phyloP scores from a whole-genome alignment of 2,329 filamentous ascomycete species.

The Alternaria solani region DNA sequence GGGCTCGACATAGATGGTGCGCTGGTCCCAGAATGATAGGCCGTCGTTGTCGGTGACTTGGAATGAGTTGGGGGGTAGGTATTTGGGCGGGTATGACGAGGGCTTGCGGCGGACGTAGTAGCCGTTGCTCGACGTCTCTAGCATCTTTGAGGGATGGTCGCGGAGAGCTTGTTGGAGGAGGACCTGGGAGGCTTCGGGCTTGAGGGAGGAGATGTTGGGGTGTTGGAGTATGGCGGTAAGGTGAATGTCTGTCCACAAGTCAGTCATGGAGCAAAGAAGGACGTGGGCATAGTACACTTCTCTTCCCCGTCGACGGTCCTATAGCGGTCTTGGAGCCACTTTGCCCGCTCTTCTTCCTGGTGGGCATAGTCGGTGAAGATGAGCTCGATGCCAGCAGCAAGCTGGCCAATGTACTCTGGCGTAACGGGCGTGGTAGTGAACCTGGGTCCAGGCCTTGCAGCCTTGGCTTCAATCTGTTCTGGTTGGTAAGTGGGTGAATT shows the following conservation, averaged over 20 bases:
- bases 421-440: slow-evolving; percentile 31
- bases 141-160: slow-evolving; percentile 21
- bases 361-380: slow-evolving; percentile 50
- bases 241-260: slow-evolving; percentile 37
- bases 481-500: slow-evolving; percentile 24
- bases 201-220: slow-evolving; percentile 39
- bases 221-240: slow-evolving; percentile 44
- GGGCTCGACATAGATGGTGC: slow-evolving; percentile 50
- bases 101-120: slow-evolving; percentile 44
- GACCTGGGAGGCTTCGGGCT: slow-evolving; percentile 41
- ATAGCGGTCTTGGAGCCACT: slow-evolving; percentile 39
- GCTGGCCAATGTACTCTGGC: slow-evolving; percentile 39
- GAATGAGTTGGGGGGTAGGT: slow-evolving; percentile 39
- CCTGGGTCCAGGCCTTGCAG: slow-evolving; percentile 24
- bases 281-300: slow-evolving; percentile 26
- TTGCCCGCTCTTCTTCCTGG: slow-evolving; percentile 33
- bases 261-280: neutral
- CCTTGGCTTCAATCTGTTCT: slow-evolving; percentile 18
- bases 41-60: slow-evolving; percentile 38
- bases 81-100: slow-evolving; percentile 40
- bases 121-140: slow-evolving; percentile 38
- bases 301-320: slow-evolving; percentile 34
- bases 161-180: slow-evolving; percentile 40
- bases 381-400: slow-evolving; percentile 44
- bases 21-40: slow-evolving; percentile 47